Evolutionary conservation across 1,139 yeast species (phyloP), one percentile per base, ranked within the genome.

Genomic region (Pichia sp.): DNA sequence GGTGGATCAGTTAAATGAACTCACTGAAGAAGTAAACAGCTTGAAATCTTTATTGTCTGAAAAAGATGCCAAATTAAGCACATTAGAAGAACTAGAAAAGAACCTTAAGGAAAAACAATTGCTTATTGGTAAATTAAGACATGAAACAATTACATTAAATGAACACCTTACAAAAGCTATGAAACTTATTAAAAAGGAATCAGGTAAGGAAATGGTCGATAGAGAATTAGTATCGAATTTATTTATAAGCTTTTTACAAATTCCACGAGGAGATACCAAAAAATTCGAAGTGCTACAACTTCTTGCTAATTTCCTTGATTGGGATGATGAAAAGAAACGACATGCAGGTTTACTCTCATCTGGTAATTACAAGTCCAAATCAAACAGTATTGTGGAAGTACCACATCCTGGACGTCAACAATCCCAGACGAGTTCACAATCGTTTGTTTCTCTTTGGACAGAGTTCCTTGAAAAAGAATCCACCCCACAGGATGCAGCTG

Each of bases 101-200:
- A 81, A 78, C 41, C 59, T 72, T 13, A 84, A 83, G 51, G 87
- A 80, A 49, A 88, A 87, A 61, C 89, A 79, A 48, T 67, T 88
- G 22, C 72, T 80, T 40, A 76, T 91, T 38, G 97, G 97, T 5
- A 91, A 91, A 59, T 70, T 91, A 41, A 77, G 97, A 42, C 97
- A 91, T 59, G 97, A 91, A 62, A 94, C 95, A 2, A 91, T 91
- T n/a, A 86, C 87, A 25, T 66, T 89, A 43, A 91, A 91, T 59
- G 98, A 91, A 57, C 98, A 91, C 64, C 66, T 91, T 45, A 88
- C 95, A 15, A 89, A 91, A 57, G 94, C 97, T 2, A 65, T 93
- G 45, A 78, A 88, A 15, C 68, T 89, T 61, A 78, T 91, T 45
- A 88, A 88, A 55, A 79, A 80, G 52, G 79, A 74, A 38, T 74